Evolutionary conservation across 2,329 filamentous ascomycete genomes (phyloP), one percentile per base, ranked within the genome.

Genomic region (Aspergillus tamarii): DNA sequence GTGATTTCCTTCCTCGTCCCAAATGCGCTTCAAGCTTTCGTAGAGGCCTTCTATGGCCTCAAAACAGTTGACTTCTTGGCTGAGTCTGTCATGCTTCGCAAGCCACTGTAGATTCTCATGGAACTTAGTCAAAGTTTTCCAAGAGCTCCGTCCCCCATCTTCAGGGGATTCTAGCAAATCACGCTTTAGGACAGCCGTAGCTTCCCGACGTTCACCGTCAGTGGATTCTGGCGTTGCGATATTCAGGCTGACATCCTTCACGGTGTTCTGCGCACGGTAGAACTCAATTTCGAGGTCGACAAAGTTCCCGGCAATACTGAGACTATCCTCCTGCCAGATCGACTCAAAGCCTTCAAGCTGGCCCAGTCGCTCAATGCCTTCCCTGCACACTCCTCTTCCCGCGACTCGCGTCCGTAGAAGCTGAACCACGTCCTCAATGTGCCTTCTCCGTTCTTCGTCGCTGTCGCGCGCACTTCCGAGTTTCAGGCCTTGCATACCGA

Each of bases 201-300:
- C 81, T 67, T 79, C 79, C 43, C 80, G 74, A 46, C 75, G 70
- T 61, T 79, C 77, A 26, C 77, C 78, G 48, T 81, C 80, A 10
- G 73, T 72, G 8, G 74, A 74, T 57, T 80, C 76, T 2, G 75
- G 75, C 11, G 78, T 80, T 36, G 77, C 79, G 67, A 82, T 81
- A 58, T 75, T 78, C 63, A 83, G 66, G 61, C 73, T 80, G 56
- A 82, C 80, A 59, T 81, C 75, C 61, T 77, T 79, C 41, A 82
- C 80, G 8, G 70, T 72, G 60, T 83, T 78, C 55, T 76, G 68
- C 6, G 71, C 72, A 1, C 74, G 71, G 54, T 81, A 73, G 57
- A 83, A 83, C 50, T 80, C 78, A 55, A 82, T 80, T 62, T 83
- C 81, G 19, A 83, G 71, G 59, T 82, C 81, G 36, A 83, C 80